Percentiles rank a stretch among this genome's conserved stretches.
phyloP scores from a whole-genome alignment of 2,329 filamentous ascomycete species.

The Dothidotthia symphoricarpi region DNA sequence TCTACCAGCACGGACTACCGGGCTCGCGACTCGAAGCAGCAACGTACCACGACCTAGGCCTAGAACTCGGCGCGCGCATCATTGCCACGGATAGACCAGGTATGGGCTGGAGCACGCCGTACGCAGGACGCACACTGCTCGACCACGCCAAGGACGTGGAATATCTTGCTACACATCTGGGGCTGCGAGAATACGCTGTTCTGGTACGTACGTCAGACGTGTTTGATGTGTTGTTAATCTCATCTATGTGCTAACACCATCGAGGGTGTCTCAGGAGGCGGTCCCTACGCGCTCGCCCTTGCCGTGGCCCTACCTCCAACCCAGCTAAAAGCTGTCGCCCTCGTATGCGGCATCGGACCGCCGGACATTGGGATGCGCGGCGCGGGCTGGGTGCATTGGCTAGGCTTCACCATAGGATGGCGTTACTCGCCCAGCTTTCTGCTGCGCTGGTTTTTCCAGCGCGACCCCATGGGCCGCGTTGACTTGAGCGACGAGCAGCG shows the following conservation, averaged over 20 bases:
- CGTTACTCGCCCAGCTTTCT: constrained; percentile 21
- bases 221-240: too few species aligned
- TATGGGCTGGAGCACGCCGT: constrained; percentile 27
- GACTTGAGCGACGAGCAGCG: constrained; percentile 38
- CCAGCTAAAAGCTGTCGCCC: constrained; percentile 22
- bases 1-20: constrained; percentile 34
- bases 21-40: constrained; percentile 33
- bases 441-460: constrained; percentile 27
- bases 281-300: constrained; percentile 34
- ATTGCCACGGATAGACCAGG: constrained; percentile 32
- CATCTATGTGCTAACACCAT: neutral
- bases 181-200: constrained; percentile 21
- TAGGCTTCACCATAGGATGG: constrained; percentile 35
- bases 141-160: constrained; percentile 28
- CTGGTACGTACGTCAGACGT: too few species aligned
- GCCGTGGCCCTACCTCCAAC: constrained; percentile 18
- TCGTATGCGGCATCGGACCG: constrained; percentile 36
- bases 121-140: constrained; percentile 19
- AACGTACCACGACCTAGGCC: constrained; percentile 19
- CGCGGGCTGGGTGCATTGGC: constrained; percentile 18
- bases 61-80: constrained; percentile 24
- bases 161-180: constrained; percentile 19
- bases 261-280: constrained; percentile 37
- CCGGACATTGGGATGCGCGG: constrained; percentile 40
- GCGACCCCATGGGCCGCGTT: constrained; percentile 21